phyloP scores from a whole-genome alignment of 768 basidiomycete species.

The Leucosporidium creatinivorum region DNA sequence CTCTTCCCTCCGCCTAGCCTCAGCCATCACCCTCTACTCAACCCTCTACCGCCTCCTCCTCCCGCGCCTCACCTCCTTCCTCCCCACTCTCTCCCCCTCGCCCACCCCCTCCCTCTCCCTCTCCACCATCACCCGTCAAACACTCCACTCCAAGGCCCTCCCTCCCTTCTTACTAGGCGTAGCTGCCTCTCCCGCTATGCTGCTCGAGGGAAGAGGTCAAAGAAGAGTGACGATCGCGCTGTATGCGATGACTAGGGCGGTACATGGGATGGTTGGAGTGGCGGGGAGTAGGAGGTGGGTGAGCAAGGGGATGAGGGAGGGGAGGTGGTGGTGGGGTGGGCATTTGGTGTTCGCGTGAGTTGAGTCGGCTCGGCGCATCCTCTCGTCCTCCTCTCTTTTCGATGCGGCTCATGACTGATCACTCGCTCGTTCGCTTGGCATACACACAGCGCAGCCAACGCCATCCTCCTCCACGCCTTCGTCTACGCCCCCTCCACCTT shows the following conservation, averaged over 20 bases:
- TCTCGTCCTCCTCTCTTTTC: too few species aligned
- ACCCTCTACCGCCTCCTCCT: not conserved
- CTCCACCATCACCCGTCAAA: not conserved
- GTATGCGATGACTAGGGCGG: not conserved
- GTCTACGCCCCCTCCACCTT: not conserved
- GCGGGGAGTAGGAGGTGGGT: not conserved
- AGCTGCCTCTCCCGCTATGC: not conserved
- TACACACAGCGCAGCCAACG: not conserved
- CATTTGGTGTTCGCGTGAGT: conserved; percentile 1
- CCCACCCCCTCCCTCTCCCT: not conserved
- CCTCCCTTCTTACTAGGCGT: not conserved
- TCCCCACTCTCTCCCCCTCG: not conserved
- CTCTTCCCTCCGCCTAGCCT: not conserved
- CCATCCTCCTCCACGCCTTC: conserved; percentile 8
- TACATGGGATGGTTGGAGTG: not conserved
- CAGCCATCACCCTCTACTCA: not conserved
- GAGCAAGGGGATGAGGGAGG: not conserved
- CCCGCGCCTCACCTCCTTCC: not conserved
- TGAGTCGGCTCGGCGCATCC: not conserved
- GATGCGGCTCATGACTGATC: too few species aligned
- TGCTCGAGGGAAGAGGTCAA: not conserved
- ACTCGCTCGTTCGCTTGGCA: too few species aligned
- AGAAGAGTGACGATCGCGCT: not conserved
- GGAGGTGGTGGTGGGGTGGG: conserved; percentile 3
- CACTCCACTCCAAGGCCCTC: not conserved